Evolutionary conservation across 441 rosid species (phyloP).

Genomic region (Daphne laureola): DNA sequence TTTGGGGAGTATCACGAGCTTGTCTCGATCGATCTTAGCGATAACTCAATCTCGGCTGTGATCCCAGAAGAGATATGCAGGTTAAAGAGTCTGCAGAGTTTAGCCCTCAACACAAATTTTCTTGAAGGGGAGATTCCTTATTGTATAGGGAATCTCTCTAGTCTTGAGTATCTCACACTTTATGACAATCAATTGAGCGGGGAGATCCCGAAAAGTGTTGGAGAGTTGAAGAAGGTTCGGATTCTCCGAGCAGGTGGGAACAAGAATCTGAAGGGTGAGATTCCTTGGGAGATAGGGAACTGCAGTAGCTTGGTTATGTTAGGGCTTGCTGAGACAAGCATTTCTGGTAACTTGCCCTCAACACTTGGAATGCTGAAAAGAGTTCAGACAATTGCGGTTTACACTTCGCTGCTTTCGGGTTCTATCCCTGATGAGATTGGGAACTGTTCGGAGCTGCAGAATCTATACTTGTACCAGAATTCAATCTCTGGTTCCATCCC

Average conservation of each 20-base stretch:
- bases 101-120: conserved; percentile 59
- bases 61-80: conserved; percentile 64
- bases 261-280: conserved; percentile 73
- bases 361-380: conserved; percentile 64
- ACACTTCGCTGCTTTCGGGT: conserved; percentile 65
- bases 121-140: conserved; percentile 75
- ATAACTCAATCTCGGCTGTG: conserved; percentile 65
- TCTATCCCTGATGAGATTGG: conserved; percentile 76
- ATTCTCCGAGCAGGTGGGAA: conserved; percentile 81
- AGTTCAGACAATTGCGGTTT: conserved; percentile 70
- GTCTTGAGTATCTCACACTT: conserved; percentile 53
- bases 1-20: conserved; percentile 56
- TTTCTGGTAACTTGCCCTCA: conserved; percentile 71
- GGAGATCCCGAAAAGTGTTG: conserved; percentile 61
- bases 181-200: conserved; percentile 76
- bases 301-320: conserved; percentile 66
- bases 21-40: conserved; percentile 51
- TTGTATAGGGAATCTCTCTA: conserved; percentile 52
- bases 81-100: conserved; percentile 43
- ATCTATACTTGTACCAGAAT: conserved; percentile 80
- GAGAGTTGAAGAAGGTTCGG: conserved; percentile 47
- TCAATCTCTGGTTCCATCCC: conserved; percentile 79
- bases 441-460: conserved; percentile 71
- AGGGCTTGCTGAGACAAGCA: conserved; percentile 88
- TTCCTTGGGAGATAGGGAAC: conserved; percentile 83